Base-by-base conservation (phyloP, 345 rosid species). In the Populus ilicifolia region DNA sequence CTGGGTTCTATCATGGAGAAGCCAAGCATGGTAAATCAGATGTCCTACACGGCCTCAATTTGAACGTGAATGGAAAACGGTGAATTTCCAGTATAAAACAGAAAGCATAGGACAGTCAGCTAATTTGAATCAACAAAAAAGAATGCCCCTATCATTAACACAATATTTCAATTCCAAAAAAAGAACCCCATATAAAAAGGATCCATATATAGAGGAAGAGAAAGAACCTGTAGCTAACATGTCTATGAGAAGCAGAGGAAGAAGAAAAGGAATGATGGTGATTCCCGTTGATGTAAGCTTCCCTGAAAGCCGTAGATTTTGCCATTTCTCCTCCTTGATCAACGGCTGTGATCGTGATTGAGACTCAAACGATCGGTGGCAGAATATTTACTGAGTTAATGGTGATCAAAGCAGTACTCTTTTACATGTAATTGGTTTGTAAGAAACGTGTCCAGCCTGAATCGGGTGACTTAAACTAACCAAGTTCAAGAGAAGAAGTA, bases 191-290 rank as follows among this genome's bases (percentile, higher is more conserved):
- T 33, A 4, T 5, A 33, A 52, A 52, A 20, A 21, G 23, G 21
- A 5, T 36, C 16, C 16, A 39, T 61, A 11, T 39, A 61, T 33
- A 72, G 6, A 5, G 43, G 50, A 38, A 59, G 4, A 74, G 27
- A 70, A 54, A 72, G 13, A 78, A 88, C 91, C 91, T 86, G 89
- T 88, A 88, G 74, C 76, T 81, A 56, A 88, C 89, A 74, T 88
- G 85, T 74, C 88, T 77, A 36, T 72, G 85, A 69, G 91, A 88
- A 76, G 52, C 75, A 70, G 85, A 79, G 29, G 81, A 73, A 70
- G 81, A 78, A 43, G 84, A 81, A 69, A 77, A 78, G 12, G 85
- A 86, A 67, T 78, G 77, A 44, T 52, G 30, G 35, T 72, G 81
- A 80, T 78, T 83, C 39, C 83, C 87, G 67, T 77, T 72, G 33